These are phyloP conservation scores for Lactifluus echinatus DNA, from an alignment of 768 basidiomycete species.

Conservation along the genomic window DNA sequence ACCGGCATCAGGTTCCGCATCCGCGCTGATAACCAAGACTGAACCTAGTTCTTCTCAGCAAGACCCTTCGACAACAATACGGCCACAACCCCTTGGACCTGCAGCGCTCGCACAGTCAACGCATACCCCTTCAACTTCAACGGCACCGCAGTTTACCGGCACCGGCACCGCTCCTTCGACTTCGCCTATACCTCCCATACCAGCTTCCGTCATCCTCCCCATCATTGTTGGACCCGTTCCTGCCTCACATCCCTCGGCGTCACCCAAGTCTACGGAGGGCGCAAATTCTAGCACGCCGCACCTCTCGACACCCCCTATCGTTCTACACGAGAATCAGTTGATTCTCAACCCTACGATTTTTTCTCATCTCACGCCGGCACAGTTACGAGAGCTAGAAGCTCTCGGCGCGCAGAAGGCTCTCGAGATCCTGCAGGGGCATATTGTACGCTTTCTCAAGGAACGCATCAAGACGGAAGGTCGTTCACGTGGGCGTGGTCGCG, in stretches of 20 bases:
- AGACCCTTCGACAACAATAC: constrained; percentile 14
- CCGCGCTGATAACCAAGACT: constrained; percentile 21
- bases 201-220: constrained; percentile 54
- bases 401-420: constrained; percentile 79
- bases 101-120: neutral
- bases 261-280: constrained; percentile 33
- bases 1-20: constrained; percentile 6
- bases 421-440: constrained; percentile 72
- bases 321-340: constrained; percentile 75
- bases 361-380: constrained; percentile 61
- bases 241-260: constrained; percentile 46
- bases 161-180: neutral
- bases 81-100: constrained; percentile 22
- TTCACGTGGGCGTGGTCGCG: constrained; percentile 22
- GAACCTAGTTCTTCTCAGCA: constrained; percentile 16
- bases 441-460: constrained; percentile 80
- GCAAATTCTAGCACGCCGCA: constrained; percentile 33
- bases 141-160: neutral
- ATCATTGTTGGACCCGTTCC: constrained; percentile 71
- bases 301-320: constrained; percentile 48
- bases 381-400: constrained; percentile 65
- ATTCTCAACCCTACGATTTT: constrained; percentile 84
- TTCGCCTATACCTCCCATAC: constrained; percentile 23
- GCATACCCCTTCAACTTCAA: constrained; percentile 21
- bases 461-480: constrained; percentile 38